Percentiles rank a stretch among this genome's conserved stretches.
Evolutionary conservation across 441 rosid species (phyloP).

Genomic region (Erodium moschatum): DNA sequence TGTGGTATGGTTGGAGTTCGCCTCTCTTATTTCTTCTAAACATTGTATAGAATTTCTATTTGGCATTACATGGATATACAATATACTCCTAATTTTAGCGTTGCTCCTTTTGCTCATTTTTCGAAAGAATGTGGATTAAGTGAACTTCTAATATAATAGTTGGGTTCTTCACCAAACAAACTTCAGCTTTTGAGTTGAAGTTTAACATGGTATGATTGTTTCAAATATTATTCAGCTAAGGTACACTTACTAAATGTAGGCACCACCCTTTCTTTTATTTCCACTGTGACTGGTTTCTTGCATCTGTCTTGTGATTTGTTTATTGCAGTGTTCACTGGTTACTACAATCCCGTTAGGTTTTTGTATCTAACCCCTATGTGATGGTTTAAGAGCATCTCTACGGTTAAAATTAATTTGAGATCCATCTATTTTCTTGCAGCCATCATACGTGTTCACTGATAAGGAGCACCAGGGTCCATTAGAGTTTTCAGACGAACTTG

Average conservation of each 20-base stretch:
- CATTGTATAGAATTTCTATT: not conserved
- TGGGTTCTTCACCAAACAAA: no score
- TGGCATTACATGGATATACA: not conserved
- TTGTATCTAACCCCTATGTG: not conserved
- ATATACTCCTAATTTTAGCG: not conserved
- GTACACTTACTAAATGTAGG: not conserved
- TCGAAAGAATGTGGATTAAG: no score
- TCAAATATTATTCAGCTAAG: not conserved
- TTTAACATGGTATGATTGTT: not conserved
- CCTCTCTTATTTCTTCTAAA: not conserved
- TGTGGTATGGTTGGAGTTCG: not conserved
- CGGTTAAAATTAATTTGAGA: conserved; percentile 16
- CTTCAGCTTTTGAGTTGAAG: not conserved
- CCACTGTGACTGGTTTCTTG: not conserved
- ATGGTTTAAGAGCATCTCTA: not conserved
- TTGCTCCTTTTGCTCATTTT: not conserved
- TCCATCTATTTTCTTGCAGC: conserved; percentile 45
- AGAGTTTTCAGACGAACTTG: conserved; percentile 80
- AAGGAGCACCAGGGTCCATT: conserved; percentile 87
- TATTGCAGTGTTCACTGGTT: conserved; percentile 9
- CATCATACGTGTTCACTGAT: conserved; percentile 94
- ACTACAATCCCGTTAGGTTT: not conserved
- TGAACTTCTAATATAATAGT: no score
- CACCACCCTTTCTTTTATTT: not conserved
- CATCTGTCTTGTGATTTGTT: not conserved